Evolutionary conservation across 257 asterid genomes (phyloP).

Genomic region (Solanum chaucha): DNA sequence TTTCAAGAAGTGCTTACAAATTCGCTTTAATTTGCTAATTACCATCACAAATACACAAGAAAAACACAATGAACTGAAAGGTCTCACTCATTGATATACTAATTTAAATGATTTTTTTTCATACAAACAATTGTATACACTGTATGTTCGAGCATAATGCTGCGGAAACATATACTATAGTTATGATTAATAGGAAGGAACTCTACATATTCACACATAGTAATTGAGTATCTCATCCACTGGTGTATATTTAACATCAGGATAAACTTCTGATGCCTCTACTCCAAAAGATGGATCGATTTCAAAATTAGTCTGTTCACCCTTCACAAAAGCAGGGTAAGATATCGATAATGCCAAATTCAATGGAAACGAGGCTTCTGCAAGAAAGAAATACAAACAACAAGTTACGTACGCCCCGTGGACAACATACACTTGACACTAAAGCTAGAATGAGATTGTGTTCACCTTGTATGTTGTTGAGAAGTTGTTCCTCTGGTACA

Average conservation of each 20-base stretch:
- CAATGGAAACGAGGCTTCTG: slow-evolving; percentile 43
- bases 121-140: no score
- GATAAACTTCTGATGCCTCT: slow-evolving; percentile 59
- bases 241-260: slow-evolving; percentile 55
- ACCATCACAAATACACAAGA: no score
- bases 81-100: no score
- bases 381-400: background rate
- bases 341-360: slow-evolving; percentile 30
- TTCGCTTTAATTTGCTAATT: no score
- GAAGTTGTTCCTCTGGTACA: slow-evolving; percentile 42
- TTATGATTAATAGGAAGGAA: background rate
- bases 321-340: slow-evolving; percentile 45
- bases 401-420: background rate
- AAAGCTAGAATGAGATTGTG: background rate
- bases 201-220: slow-evolving; percentile 8
- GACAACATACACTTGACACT: no score
- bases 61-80: no score
- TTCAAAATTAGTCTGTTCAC: slow-evolving; percentile 47
- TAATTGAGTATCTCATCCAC: slow-evolving; percentile 40
- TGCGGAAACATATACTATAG: no score
- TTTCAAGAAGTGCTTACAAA: no score
- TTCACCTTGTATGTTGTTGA: slow-evolving; percentile 46
- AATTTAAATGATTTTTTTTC: no score
- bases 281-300: slow-evolving; percentile 48
- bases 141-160: no score